Percentiles rank a stretch among this genome's conserved stretches.
Evolutionary conservation across 2,329 filamentous ascomycete species (phyloP).

Genomic region (Colletotrichum sp.): DNA sequence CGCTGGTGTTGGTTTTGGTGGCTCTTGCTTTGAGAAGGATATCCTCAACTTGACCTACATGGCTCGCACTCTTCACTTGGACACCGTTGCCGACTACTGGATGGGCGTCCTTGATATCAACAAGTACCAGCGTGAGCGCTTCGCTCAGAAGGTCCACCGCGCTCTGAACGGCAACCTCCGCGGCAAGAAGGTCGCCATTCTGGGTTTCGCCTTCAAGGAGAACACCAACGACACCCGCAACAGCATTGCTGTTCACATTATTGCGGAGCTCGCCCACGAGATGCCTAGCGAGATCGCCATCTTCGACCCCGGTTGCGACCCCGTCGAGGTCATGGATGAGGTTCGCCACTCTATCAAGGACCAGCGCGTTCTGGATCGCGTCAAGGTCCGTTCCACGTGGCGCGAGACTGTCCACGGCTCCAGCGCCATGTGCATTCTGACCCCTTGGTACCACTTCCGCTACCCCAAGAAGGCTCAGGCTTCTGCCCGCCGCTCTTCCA

Average conservation of each 20-base stretch:
- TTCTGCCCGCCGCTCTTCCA: slow-evolving; percentile 18
- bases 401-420: slow-evolving; percentile 22
- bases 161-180: slow-evolving; percentile 72
- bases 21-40: slow-evolving; percentile 84
- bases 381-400: slow-evolving; percentile 55
- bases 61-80: slow-evolving; percentile 71
- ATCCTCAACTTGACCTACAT: slow-evolving; percentile 77
- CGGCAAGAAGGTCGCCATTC: slow-evolving; percentile 73
- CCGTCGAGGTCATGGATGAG: slow-evolving; percentile 54
- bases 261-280: slow-evolving; percentile 70
- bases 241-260: slow-evolving; percentile 71
- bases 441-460: slow-evolving; percentile 58
- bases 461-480: slow-evolving; percentile 29
- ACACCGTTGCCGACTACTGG: slow-evolving; percentile 80
- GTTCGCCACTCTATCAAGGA: slow-evolving; percentile 54
- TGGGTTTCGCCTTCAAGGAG: slow-evolving; percentile 84
- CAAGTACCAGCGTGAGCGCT: slow-evolving; percentile 74
- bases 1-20: slow-evolving; percentile 79
- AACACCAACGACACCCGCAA: slow-evolving; percentile 79
- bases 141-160: slow-evolving; percentile 68
- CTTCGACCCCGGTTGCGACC: slow-evolving; percentile 70
- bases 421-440: slow-evolving; percentile 54
- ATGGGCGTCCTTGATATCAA: slow-evolving; percentile 77
- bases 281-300: slow-evolving; percentile 68
- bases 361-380: slow-evolving; percentile 61